Evolutionary conservation across 1,139 yeast species (phyloP), one percentile per base, ranked within the genome.

Genomic region (Blastobotrys niveus): DNA sequence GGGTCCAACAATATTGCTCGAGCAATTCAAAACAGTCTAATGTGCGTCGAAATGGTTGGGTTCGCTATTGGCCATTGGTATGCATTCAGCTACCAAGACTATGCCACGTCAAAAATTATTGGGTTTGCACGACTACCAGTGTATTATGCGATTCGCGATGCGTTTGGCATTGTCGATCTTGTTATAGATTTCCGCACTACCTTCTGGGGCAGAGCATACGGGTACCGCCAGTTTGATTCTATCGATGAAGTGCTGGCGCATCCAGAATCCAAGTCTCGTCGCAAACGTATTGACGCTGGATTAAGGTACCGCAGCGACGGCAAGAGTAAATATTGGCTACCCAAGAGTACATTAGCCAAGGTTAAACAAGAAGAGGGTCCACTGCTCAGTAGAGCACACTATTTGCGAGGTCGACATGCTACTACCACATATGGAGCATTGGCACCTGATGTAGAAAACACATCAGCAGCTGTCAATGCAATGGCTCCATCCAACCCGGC

Each of bases 11-110:
- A 61, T 22, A 58, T 70, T 35, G 74, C 77, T 46, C 5, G 73
- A 26, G 73, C 80, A 12, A 80, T 83, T 44, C 95, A 87, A 59
- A 88, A 87, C 66, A 80, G 87, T 1, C 63, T 88, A 36, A 69
- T 91, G 54, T 87, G 96, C 60, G 67, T 85, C 27, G 98, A 93
- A 59, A 73, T 91, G 70, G 72, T 89, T 17, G 85, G 80, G 3
- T 91, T 91, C 68, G 88, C 97, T 0, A 65, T 83, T 27, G 84
- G 94, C 10, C 98, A 91, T 66, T 82, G 91, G 82, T 62, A 73
- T 37, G 89, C 97, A 0, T 91, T 91, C 62, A 78, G 87, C 6
- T 84, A 82, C 64, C 67, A 68, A 5, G 94, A 88, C 33, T 91
- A 82, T 60, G 75, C 82, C 2, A 68, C 77, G 2, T 62, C 74